Evolutionary conservation across 192 early-diverging fungal genomes (phyloP).

Genomic region (Backusella morwellensis): DNA sequence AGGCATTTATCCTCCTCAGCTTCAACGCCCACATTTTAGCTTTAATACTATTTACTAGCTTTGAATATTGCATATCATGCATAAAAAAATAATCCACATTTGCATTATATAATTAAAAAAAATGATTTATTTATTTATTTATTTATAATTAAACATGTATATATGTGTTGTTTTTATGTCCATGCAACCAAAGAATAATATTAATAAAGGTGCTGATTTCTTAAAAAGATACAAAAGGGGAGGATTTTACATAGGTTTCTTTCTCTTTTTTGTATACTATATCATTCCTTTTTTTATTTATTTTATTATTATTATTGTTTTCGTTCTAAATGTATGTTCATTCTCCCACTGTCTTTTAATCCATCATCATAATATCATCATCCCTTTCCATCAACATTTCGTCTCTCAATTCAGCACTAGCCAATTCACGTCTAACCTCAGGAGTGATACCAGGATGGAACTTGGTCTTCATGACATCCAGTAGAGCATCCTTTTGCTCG

Average conservation of each 20-base stretch:
- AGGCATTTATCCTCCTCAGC: neutral
- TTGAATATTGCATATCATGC: no score
- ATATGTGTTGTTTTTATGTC: neutral
- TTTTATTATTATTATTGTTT: neutral
- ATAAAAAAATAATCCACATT: neutral
- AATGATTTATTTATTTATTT: neutral
- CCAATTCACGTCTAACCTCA: slow-evolving; percentile 91
- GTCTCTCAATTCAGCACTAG: slow-evolving; percentile 66
- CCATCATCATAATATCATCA: slow-evolving; percentile 48
- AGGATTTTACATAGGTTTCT: neutral
- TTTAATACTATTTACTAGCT: neutral
- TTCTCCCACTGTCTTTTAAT: slow-evolving; percentile 17
- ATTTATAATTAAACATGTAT: neutral
- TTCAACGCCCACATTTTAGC: neutral
- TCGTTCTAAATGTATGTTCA: neutral
- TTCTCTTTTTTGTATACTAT: neutral
- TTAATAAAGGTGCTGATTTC: neutral
- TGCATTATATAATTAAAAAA: neutral
- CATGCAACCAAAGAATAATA: neutral
- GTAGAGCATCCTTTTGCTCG: slow-evolving; percentile 91
- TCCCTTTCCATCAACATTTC: slow-evolving; percentile 64
- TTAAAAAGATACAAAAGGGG: neutral
- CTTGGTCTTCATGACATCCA: slow-evolving; percentile 80
- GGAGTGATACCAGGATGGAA: slow-evolving; percentile 82
- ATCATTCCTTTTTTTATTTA: neutral